A percentile compares a stretch with the other conserved stretches of the same genome.
These are phyloP conservation scores for Creolimax fragrantissima DNA, from an alignment of 78 protist species.

Conservation along the genomic window DNA sequence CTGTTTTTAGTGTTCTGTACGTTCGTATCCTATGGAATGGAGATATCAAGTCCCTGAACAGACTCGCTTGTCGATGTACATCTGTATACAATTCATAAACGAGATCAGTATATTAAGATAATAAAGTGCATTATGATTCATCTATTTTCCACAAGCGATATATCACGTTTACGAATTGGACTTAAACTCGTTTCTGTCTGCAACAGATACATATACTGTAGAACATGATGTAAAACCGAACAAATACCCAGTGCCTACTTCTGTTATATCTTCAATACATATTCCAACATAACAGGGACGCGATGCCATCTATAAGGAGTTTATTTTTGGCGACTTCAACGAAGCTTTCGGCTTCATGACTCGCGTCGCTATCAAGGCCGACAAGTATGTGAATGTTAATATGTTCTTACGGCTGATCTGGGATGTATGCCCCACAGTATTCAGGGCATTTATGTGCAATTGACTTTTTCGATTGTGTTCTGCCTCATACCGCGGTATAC, in stretches of 20 bases:
- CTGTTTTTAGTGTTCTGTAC: neutral
- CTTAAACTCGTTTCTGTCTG: neutral
- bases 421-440: neutral
- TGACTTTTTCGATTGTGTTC: too few species aligned
- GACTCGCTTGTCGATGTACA: too few species aligned
- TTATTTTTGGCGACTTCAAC: slow-evolving; percentile 59
- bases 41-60: too few species aligned
- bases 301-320: slow-evolving; percentile 65
- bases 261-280: too few species aligned
- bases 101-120: neutral
- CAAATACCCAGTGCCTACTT: neutral
- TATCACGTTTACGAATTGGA: neutral
- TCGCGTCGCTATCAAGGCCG: slow-evolving; percentile 58
- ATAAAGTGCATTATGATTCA: neutral
- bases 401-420: too few species aligned
- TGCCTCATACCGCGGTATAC: too few species aligned
- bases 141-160: neutral
- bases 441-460: too few species aligned
- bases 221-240: too few species aligned
- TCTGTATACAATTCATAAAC: too few species aligned
- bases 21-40: neutral
- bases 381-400: slow-evolving; percentile 23
- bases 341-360: slow-evolving; percentile 76
- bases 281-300: slow-evolving; percentile 52
- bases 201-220: neutral